These are phyloP conservation scores for Thinopyrum elongatum DNA, from an alignment of 176 grass and related monocot species.

Conservation along the genomic window DNA sequence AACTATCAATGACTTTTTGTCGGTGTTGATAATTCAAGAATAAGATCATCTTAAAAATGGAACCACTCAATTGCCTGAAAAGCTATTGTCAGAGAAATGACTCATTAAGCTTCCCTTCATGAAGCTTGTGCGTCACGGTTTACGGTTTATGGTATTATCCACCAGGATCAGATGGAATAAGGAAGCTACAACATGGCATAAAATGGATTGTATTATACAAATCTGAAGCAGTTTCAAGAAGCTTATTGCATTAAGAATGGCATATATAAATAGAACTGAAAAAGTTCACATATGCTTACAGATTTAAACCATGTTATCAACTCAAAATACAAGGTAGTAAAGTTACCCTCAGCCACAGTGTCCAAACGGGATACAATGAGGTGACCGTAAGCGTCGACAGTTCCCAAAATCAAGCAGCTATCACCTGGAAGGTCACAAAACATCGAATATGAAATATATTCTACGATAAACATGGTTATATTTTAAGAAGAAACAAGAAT, in stretches of 20 bases:
- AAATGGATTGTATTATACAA: background rate
- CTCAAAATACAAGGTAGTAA: constrained; percentile 32
- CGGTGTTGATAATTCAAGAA: background rate
- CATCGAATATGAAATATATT: background rate
- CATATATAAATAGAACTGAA: background rate
- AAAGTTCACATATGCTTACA: background rate
- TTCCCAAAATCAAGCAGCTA: constrained; percentile 84
- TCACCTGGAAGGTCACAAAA: constrained; percentile 48
- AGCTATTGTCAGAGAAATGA: background rate
- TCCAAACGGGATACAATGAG: constrained; percentile 83
- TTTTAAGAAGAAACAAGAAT: background rate
- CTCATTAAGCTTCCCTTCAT: constrained; percentile 5
- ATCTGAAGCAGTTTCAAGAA: constrained; percentile 15
- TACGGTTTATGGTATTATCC: background rate
- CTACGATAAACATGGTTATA: background rate
- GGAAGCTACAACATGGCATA: background rate
- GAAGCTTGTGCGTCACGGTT: background rate
- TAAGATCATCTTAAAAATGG: background rate
- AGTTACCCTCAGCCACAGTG: constrained; percentile 62
- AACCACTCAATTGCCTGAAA: background rate
- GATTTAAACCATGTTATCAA: background rate
- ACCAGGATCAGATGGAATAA: constrained; percentile 21
- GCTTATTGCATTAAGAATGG: background rate
- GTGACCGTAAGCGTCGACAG: constrained; percentile 79
- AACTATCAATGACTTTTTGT: background rate